phyloP scores from a whole-genome alignment of 371 early-diverging fungal species.

The Mucor velutinosus region DNA sequence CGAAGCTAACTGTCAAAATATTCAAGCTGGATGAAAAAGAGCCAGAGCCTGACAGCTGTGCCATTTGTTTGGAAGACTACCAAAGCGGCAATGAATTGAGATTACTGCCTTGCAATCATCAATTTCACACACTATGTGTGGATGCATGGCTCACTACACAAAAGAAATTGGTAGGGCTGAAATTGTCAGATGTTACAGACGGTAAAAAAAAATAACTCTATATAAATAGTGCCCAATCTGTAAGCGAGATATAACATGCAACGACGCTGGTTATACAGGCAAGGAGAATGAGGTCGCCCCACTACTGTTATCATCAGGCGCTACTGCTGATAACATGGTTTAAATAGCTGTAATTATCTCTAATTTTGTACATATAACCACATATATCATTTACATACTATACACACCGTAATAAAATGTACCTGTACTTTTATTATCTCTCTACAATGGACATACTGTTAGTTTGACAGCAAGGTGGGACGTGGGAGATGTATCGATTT shows the following conservation, averaged over 20 bases:
- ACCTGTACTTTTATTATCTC: background rate
- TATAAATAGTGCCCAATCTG: slow-evolving; percentile 72
- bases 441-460: no score
- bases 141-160: slow-evolving; percentile 82
- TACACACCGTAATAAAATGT: background rate
- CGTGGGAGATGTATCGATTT: background rate
- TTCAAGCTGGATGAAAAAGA: slow-evolving; percentile 54
- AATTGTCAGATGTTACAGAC: background rate
- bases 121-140: slow-evolving; percentile 90
- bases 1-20: slow-evolving; percentile 58
- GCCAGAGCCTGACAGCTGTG: slow-evolving; percentile 73
- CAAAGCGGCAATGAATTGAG: slow-evolving; percentile 75
- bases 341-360: slow-evolving; percentile 1
- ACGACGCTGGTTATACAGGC: background rate
- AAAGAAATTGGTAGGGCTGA: slow-evolving; percentile 66
- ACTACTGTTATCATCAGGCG: slow-evolving; percentile 5
- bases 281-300: slow-evolving; percentile 8
- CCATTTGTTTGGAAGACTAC: slow-evolving; percentile 93
- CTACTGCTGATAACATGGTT: background rate
- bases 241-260: slow-evolving; percentile 60
- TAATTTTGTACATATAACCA: slow-evolving; percentile 4
- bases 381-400: background rate
- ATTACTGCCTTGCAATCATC: slow-evolving; percentile 85
- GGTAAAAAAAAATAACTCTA: background rate
- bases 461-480: slow-evolving; percentile 10